Percentiles rank a stretch among this genome's conserved stretches.
Conservation (phyloP, 2,329 filamentous ascomycete species). For the Colletotrichum godetiae region DNA sequence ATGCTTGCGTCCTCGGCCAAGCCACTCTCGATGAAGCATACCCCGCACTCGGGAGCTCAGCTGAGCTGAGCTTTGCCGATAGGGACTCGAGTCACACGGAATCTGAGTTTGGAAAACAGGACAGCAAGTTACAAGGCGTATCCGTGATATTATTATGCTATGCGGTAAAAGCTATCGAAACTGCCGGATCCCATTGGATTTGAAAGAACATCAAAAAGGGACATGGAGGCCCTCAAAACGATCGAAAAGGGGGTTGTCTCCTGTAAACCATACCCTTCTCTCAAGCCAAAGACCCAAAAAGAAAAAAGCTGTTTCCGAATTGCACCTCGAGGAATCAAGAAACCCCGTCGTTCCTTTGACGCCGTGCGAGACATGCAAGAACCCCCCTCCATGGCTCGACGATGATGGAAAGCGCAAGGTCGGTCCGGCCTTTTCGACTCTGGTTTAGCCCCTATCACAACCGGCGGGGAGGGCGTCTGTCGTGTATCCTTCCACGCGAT, state of each 20-base stretch:
- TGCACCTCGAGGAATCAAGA: not conserved
- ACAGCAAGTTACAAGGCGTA: not conserved
- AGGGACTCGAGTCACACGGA: not conserved
- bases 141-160: conserved; percentile 30
- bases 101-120: not conserved
- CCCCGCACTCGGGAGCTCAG: conserved; percentile 13
- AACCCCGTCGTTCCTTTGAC: not conserved
- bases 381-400: not conserved
- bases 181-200: not conserved
- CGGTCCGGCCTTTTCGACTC: not conserved
- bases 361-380: not conserved
- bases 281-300: too few species aligned
- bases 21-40: conserved; percentile 3
- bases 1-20: conserved; percentile 2
- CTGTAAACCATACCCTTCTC: not conserved
- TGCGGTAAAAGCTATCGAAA: not conserved
- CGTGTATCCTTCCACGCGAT: not conserved
- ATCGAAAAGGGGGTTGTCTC: not conserved
- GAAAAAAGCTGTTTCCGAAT: not conserved
- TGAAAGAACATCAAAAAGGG: not conserved
- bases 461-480: not conserved
- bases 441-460: not conserved
- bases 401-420: not conserved
- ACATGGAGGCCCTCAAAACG: not conserved
- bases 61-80: not conserved